A percentile compares a stretch with the other conserved stretches of the same genome.
phyloP scores from a whole-genome alignment of 2,329 filamentous ascomycete species.

The Neodidymelliopsis sp. region DNA sequence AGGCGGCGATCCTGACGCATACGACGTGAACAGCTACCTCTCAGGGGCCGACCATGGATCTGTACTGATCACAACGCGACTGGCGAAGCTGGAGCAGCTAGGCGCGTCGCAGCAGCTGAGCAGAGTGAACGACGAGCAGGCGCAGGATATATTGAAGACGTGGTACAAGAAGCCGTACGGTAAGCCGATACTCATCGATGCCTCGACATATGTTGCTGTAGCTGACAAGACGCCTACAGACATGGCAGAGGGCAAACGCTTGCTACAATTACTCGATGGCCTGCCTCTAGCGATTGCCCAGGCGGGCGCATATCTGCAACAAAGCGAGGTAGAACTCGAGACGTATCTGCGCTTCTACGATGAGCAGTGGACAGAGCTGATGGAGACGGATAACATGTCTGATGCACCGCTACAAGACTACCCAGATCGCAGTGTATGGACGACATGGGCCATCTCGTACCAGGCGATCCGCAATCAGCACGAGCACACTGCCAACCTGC shows the following conservation, averaged over 20 bases:
- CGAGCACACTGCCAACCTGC: constrained; percentile 29
- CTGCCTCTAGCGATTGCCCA: constrained; percentile 33
- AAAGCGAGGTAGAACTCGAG: constrained; percentile 23
- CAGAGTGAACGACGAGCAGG: constrained; percentile 21
- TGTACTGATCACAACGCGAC: constrained; percentile 25
- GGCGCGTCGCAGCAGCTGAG: constrained; percentile 19
- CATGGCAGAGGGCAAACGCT: constrained; percentile 8
- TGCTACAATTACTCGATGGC: constrained; percentile 28
- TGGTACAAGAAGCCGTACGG: constrained; percentile 23
- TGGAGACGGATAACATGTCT: constrained; percentile 12
- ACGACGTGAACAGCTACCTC: constrained; percentile 21
- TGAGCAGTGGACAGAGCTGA: constrained; percentile 35
- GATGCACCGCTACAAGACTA: constrained; percentile 33
- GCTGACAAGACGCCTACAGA: constrained; percentile 22
- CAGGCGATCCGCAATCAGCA: constrained; percentile 33
- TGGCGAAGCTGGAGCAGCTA: constrained; percentile 19
- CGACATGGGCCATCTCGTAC: constrained; percentile 44
- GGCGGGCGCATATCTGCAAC: constrained; percentile 31
- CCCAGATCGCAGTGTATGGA: constrained; percentile 35
- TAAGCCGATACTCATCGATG: constrained; percentile 10
- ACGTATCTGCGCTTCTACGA: constrained; percentile 37
- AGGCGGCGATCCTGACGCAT: constrained; percentile 14
- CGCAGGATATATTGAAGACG: constrained; percentile 25
- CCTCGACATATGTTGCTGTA: neutral
- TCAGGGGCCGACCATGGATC: constrained; percentile 23